Base-by-base conservation (phyloP, 2,329 filamentous ascomycete genomes). In the Botryotinia convoluta region DNA sequence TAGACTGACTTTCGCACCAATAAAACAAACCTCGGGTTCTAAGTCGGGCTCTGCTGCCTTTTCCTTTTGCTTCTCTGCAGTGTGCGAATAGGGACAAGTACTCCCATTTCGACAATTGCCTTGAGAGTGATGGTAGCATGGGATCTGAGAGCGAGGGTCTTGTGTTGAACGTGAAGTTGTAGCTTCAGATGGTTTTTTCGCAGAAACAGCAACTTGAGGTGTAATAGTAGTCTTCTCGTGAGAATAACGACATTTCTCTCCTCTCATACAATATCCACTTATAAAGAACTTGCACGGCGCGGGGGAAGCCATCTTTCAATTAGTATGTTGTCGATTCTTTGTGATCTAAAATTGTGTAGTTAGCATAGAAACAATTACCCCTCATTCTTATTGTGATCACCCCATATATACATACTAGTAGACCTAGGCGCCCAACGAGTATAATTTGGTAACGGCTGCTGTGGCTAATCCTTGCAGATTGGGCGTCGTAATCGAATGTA, bases 31-130 rank as follows among this genome's bases (percentile, higher is more conserved):
- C 48, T 68, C 64, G 9, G 42, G 29, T 1, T 68, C 64, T 29
- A 51, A 69, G 51, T 42, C 70, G 37, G 14, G 44, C 22, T 65
- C 75, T 71, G 32, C 73, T 67, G 74, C 63, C 32, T 71, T 74
- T 67, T 74, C 63, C 10, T 71, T 64, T 71, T 71, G 60, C 12
- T 73, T 73, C 16, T 35, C 29, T n/a, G 16, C 44, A 54, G 14
- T 26, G 29, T 68, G 64, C 9, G 64, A 48, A 7, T 18, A 68
- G 20, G 64, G 64, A 22, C 77, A 78, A 32, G 51, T 54, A 63
- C 64, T 65, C 35, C 73, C 77, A 44, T 75, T 76, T 35, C 72
- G 68, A 70, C 77, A 77, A 35, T 61, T 61, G 26, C 77, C 77
- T 62, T 63, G 71, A 54, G 72, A 57, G 73, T 75, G 74, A 67